A percentile compares a stretch with the other conserved stretches of the same genome.
phyloP scores from a whole-genome alignment of 108 stramenopile species.

The Nannochloropsis salina region DNA sequence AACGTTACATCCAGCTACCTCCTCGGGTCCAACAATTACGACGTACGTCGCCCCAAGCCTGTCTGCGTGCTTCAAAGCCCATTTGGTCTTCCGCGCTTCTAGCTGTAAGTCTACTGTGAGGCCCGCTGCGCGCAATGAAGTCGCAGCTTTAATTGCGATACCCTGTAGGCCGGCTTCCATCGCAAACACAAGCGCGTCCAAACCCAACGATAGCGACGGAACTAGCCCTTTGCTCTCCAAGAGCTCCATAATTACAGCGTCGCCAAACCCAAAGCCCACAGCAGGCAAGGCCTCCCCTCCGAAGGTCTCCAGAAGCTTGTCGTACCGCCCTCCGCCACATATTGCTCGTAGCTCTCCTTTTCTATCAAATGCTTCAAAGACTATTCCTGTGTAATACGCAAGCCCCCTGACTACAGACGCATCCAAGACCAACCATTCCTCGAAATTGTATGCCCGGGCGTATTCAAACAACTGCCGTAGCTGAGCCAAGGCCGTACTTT shows the following conservation, averaged over 20 bases:
- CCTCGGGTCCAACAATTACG: slow-evolving; percentile 75
- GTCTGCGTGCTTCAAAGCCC: slow-evolving; percentile 91
- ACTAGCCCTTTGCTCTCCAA: slow-evolving; percentile 75
- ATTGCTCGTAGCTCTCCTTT: slow-evolving; percentile 89
- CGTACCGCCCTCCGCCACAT: slow-evolving; percentile 94
- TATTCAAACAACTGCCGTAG: slow-evolving; percentile 61
- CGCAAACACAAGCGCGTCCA: slow-evolving; percentile 76
- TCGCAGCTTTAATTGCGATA: slow-evolving; percentile 61
- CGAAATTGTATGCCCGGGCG: slow-evolving; percentile 75
- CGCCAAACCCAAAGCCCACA: slow-evolving; percentile 95
- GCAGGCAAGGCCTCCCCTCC: slow-evolving; percentile 89
- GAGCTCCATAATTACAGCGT: slow-evolving; percentile 94
- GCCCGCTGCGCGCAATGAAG: slow-evolving; percentile 64
- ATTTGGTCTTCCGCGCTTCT: slow-evolving; percentile 84
- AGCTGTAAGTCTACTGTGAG: slow-evolving; percentile 79
- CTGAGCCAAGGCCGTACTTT: slow-evolving; percentile 75
- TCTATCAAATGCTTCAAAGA: slow-evolving; percentile 96
- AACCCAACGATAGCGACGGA: slow-evolving; percentile 58
- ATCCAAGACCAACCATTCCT: slow-evolving; percentile 89
- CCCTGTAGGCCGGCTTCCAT: slow-evolving; percentile 59
- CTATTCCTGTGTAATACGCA: slow-evolving; percentile 93
- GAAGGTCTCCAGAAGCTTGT: slow-evolving; percentile 85
- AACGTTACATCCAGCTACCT: slow-evolving; percentile 73
- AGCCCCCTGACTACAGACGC: slow-evolving; percentile 90
- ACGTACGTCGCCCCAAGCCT: slow-evolving; percentile 73